Evolutionary conservation across 345 rosid genomes (phyloP).

Genomic region (Sapria himalayana): DNA sequence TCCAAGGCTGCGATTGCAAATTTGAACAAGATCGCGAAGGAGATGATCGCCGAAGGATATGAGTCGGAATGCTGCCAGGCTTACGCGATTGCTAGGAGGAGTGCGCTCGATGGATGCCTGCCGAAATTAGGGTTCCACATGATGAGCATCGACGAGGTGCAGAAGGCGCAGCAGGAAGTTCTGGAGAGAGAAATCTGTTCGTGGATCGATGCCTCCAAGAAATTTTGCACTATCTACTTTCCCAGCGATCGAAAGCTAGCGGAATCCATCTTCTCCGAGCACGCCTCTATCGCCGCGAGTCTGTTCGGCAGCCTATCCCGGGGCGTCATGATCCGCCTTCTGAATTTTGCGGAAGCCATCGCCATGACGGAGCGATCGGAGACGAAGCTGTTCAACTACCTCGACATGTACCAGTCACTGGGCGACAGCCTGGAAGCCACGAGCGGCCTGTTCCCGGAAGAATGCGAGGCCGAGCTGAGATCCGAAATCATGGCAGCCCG

Average conservation of each 20-base stretch:
- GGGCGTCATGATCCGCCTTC: conserved; percentile 35
- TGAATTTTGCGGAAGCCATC: conserved; percentile 57
- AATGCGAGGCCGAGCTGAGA: conserved; percentile 24
- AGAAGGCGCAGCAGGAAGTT: conserved; percentile 54
- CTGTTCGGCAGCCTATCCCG: conserved; percentile 35
- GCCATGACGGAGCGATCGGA: conserved; percentile 50
- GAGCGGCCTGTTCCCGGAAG: conserved; percentile 22
- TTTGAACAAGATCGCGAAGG: conserved; percentile 35
- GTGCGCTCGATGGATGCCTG: conserved; percentile 30
- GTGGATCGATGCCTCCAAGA: conserved; percentile 43
- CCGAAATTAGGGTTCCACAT: conserved; percentile 42
- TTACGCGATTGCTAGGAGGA: conserved; percentile 33
- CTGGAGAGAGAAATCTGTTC: conserved; percentile 52
- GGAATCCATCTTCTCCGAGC: conserved; percentile 20
- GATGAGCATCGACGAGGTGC: conserved; percentile 63
- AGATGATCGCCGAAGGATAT: conserved; percentile 43
- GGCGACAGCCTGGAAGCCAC: conserved; percentile 28
- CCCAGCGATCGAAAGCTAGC: conserved; percentile 33
- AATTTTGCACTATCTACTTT: conserved; percentile 34
- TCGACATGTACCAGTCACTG: conserved; percentile 57
- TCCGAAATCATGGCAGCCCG: conserved; percentile 29
- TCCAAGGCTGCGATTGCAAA: conserved; percentile 17
- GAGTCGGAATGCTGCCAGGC: conserved; percentile 55
- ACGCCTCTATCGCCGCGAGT: conserved; percentile 13
- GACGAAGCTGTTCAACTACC: conserved; percentile 63